Evolutionary conservation across 139 green algal genomes (phyloP).

Genomic region (Astrephomene gubernaculifera): DNA sequence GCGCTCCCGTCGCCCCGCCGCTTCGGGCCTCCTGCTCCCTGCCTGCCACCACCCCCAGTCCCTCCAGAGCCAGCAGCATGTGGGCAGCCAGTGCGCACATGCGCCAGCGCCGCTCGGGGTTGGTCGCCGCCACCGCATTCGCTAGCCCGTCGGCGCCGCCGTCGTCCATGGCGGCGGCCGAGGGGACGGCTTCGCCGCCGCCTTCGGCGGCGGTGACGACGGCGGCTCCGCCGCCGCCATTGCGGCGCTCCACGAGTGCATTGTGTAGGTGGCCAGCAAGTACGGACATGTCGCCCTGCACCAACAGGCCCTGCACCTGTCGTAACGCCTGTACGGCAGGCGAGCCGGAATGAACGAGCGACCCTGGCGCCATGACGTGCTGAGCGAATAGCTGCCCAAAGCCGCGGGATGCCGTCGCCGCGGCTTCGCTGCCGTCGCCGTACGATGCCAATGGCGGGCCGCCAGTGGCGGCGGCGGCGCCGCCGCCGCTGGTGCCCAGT

Average conservation of each 20-base stretch:
- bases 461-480: neutral
- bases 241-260: constrained; percentile 25
- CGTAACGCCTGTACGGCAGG: constrained; percentile 31
- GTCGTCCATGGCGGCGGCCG: neutral
- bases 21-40: too few species aligned
- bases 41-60: constrained; percentile 55
- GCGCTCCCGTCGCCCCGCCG: too few species aligned
- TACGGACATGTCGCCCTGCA: constrained; percentile 41
- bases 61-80: constrained; percentile 69
- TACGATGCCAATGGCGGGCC: neutral
- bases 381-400: constrained; percentile 18
- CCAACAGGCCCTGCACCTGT: constrained; percentile 48
- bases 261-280: constrained; percentile 40
- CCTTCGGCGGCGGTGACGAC: neutral
- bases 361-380: neutral
- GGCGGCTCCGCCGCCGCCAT: neutral
- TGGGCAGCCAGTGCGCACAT: constrained; percentile 67
- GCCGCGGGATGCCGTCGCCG: neutral
- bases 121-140: neutral
- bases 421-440: neutral
- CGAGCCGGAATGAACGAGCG: neutral
- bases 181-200: neutral
- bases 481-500: neutral
- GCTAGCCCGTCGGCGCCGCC: neutral
- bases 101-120: constrained; percentile 35